Percentiles rank a stretch among this genome's conserved stretches.
These are phyloP conservation scores for Penicillium odoratum DNA, from an alignment of 495 filamentous ascomycete species.

Conservation along the genomic window DNA sequence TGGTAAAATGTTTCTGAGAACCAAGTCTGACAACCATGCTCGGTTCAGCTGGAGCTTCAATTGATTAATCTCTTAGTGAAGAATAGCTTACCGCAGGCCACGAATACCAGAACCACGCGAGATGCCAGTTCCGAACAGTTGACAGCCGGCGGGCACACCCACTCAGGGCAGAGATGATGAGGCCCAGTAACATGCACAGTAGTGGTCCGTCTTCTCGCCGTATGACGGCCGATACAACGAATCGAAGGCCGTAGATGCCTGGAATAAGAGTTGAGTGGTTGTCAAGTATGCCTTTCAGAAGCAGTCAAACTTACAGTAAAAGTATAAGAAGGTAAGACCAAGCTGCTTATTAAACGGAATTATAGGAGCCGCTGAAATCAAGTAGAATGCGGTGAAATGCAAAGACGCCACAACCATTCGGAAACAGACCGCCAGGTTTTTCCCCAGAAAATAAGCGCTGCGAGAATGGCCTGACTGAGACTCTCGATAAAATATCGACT, in stretches of 20 bases:
- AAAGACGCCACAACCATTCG: conserved; percentile 51
- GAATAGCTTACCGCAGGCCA: conserved; percentile 45
- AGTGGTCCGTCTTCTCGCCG: conserved; percentile 50
- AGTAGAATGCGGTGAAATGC: conserved; percentile 55
- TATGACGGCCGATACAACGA: conserved; percentile 48
- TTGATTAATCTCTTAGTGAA: too few species aligned
- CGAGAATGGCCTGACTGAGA: conserved; percentile 53
- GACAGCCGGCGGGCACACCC: conserved; percentile 51
- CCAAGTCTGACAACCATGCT: conserved; percentile 34
- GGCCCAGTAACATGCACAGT: conserved; percentile 45
- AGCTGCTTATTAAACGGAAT: conserved; percentile 47
- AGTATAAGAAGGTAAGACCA: conserved; percentile 52
- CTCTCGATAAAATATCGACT: conserved; percentile 43
- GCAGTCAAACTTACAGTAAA: conserved; percentile 36
- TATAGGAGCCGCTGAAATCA: conserved; percentile 42
- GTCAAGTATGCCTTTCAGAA: background rate
- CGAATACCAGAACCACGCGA: conserved; percentile 56
- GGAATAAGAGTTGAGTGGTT: background rate
- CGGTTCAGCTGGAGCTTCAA: background rate
- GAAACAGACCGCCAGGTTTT: conserved; percentile 47
- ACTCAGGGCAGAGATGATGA: conserved; percentile 50
- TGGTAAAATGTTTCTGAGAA: conserved; percentile 57
- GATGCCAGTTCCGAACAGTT: conserved; percentile 50
- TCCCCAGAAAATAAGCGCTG: conserved; percentile 58
- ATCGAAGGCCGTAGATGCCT: conserved; percentile 56